Base-by-base conservation (phyloP, 768 basidiomycete species). In the Pleurotus cornucopiae region DNA sequence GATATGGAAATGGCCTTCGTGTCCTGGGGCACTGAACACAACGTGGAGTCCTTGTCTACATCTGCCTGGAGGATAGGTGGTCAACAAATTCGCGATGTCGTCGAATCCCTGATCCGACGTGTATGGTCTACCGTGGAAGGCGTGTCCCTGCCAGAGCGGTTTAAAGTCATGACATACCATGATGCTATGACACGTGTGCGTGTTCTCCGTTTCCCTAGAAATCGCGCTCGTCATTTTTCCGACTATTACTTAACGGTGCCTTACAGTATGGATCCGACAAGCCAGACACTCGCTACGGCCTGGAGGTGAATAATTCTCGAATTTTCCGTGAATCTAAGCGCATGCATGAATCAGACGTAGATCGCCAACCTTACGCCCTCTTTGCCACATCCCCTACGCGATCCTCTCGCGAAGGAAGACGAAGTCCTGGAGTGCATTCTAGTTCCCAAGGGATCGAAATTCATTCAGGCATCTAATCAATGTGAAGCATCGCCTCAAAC, bases 1-100 rank as follows among this genome's bases (percentile, higher is more conserved):
- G 95, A 98, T 83, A 71, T 98, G 59, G 95, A 98, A 73, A 95
- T 97, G 90, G 93, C 89, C 2, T 98, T 89, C 71, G 86, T 95
- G 14, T 88, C 88, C 6, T 97, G 95, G 85, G 88, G 87, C 26
- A 62, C 68, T 51, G 52, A 66, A 44, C 60, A 65, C 30, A 39
- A 56, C 34, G 21, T 53, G 5, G 44, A 60, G 6, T 57, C 63
- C 49, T 55, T 58, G 40, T 59, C 64, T 34, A 25, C 41, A 11
- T 21, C 44, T 44, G 57, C 60, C 7, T 98, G 95, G 95, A 77
- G 84, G 52, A 95, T 98, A 54, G 95, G 95, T 20, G 94, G 92
- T 14, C 68, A 67, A 21, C 85, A 97, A 76, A 86, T 98, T 43
- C 85, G 91, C 66, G 75, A 83, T 59, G 78, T 91, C 43, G 80